phyloP scores from a whole-genome alignment of 129 eudicot genomes.

The Arctium minus region DNA sequence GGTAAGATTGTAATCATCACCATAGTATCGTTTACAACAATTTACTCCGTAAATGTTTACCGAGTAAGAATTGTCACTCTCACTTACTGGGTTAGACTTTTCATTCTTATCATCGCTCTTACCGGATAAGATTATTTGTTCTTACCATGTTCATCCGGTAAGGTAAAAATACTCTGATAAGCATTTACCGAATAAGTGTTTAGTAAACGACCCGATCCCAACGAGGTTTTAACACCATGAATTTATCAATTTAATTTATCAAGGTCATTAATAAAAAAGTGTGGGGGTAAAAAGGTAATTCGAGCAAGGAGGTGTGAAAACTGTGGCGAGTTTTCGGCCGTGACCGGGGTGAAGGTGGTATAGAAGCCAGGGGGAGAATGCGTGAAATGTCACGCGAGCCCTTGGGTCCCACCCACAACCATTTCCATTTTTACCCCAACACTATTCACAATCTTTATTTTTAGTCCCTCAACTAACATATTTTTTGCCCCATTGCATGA shows the following conservation, averaged over 20 bases:
- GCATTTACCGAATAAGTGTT: too few species aligned
- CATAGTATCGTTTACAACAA: too few species aligned
- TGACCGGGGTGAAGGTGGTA: constrained; percentile 14
- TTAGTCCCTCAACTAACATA: background rate
- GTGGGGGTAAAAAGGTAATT: background rate
- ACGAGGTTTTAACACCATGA: too few species aligned
- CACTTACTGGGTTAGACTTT: too few species aligned
- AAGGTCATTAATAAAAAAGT: background rate
- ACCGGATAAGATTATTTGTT: too few species aligned
- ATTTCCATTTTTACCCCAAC: background rate
- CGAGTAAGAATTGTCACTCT: too few species aligned
- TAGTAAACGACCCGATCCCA: too few species aligned
- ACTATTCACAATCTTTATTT: background rate
- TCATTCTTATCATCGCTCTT: too few species aligned
- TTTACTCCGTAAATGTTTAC: too few species aligned
- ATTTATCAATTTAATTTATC: background rate
- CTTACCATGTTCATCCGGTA: too few species aligned
- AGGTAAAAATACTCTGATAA: too few species aligned
- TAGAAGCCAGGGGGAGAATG: background rate
- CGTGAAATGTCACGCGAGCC: constrained; percentile 6
- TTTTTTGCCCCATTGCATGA: background rate
- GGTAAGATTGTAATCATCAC: too few species aligned
- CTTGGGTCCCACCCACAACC: background rate
- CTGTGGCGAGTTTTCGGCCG: constrained; percentile 6
- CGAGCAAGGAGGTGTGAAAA: constrained; percentile 1